These are phyloP conservation scores for Paecilomyces sp. DNA, from an alignment of 2,329 filamentous ascomycete genomes.

Conservation along the genomic window DNA sequence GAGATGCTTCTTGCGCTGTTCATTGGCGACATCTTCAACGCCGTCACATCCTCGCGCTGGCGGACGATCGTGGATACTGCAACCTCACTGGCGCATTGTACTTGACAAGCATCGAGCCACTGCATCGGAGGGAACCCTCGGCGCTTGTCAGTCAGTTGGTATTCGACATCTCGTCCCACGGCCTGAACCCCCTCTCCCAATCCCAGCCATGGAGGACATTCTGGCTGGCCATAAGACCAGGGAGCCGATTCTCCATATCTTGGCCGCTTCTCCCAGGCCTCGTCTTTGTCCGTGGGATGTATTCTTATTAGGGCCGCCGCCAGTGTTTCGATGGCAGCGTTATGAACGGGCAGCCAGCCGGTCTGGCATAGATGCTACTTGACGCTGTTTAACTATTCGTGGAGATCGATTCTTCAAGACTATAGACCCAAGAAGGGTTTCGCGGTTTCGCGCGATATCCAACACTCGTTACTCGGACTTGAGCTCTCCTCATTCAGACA, in stretches of 20 bases:
- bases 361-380: constrained; percentile 21
- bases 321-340: constrained; percentile 7
- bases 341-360: constrained; percentile 29
- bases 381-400: background rate
- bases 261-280: background rate
- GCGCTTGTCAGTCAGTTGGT: constrained; percentile 13
- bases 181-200: constrained; percentile 22
- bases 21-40: constrained; percentile 7
- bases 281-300: background rate
- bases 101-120: constrained; percentile 26
- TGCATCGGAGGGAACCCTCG: constrained; percentile 20
- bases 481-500: background rate
- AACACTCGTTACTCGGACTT: background rate
- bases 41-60: constrained; percentile 8
- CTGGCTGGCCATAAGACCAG: background rate
- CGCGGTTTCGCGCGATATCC: background rate
- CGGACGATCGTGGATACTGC: constrained; percentile 7
- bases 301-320: background rate
- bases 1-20: constrained; percentile 3
- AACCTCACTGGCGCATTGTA: constrained; percentile 26
- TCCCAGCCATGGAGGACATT: constrained; percentile 9
- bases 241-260: background rate
- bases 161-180: constrained; percentile 5
- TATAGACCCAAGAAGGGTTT: background rate
- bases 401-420: background rate